Conservation (phyloP, 306 rosid species). For the Fragaria vesca region DNA sequence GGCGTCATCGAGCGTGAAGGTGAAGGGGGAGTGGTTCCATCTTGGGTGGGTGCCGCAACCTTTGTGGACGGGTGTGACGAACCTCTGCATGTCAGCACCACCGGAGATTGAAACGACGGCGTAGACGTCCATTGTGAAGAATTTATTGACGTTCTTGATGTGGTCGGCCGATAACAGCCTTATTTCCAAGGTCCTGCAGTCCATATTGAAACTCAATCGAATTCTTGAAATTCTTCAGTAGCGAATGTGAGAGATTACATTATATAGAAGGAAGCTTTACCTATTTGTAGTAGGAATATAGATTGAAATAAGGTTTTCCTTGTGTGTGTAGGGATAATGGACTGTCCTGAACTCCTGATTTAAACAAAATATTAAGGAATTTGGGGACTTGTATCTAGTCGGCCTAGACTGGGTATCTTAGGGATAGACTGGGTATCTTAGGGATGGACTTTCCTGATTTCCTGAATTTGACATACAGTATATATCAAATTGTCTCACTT, state of each 20-base stretch:
- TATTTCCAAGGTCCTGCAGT: constrained; percentile 38
- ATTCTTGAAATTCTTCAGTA: neutral
- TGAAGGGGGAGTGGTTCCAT: constrained; percentile 37
- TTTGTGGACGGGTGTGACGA: constrained; percentile 36
- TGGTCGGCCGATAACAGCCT: constrained; percentile 31
- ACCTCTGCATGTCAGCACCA: constrained; percentile 26
- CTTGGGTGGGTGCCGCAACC: constrained; percentile 41
- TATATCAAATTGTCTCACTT: no score
- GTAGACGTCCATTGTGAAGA: constrained; percentile 56
- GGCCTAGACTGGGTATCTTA: no score
- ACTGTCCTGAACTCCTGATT: no score
- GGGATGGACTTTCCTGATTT: no score
- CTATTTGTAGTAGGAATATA: neutral
- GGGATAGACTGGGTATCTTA: no score
- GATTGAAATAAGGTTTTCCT: no score
- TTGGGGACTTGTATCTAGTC: no score
- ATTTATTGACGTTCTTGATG: constrained; percentile 40
- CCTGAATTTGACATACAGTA: no score
- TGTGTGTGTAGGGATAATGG: no score
- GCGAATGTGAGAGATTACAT: neutral
- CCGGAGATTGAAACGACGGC: constrained; percentile 47
- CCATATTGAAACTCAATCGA: constrained; percentile 23
- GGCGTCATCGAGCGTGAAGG: constrained; percentile 26
- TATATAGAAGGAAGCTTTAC: neutral
- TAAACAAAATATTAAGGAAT: no score